A percentile compares a stretch with the other conserved stretches of the same genome.
Evolutionary conservation across 495 filamentous ascomycete genomes (phyloP).

Genomic region (Hamigera avellanea): DNA sequence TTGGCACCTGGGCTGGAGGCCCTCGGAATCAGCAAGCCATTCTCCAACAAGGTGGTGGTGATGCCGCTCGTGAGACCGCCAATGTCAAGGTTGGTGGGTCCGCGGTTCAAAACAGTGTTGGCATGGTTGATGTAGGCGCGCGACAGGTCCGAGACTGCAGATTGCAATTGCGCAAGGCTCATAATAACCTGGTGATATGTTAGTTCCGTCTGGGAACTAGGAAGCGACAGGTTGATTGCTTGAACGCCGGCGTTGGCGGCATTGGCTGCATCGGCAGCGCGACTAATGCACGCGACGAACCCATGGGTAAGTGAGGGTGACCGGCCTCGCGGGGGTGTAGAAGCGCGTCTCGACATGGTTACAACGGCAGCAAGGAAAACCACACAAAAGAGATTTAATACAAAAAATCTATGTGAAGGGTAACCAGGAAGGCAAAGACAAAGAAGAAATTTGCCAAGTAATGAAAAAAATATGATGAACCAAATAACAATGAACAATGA

Average conservation of each 20-base stretch:
- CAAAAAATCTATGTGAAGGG: slow-evolving; percentile 10
- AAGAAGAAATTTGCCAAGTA: neutral
- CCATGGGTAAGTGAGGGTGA: slow-evolving; percentile 2
- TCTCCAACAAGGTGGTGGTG: slow-evolving; percentile 32
- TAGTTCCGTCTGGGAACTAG: slow-evolving; percentile 5
- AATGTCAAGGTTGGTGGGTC: slow-evolving; percentile 38
- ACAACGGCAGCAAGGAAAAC: neutral
- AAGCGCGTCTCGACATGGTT: slow-evolving; percentile 13
- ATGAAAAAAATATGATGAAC: too few relatives aligned
- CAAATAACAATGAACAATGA: neutral
- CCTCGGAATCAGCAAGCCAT: slow-evolving; percentile 25
- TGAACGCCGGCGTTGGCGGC: slow-evolving; percentile 3
- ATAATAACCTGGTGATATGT: slow-evolving; percentile 50
- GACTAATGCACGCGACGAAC: slow-evolving; percentile 4
- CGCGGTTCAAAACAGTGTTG: slow-evolving; percentile 61
- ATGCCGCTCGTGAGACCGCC: slow-evolving; percentile 37
- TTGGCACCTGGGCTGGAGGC: slow-evolving; percentile 25
- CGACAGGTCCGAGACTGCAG: slow-evolving; percentile 59
- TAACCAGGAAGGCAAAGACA: slow-evolving; percentile 1
- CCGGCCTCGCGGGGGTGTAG: slow-evolving; percentile 8
- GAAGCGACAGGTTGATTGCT: neutral
- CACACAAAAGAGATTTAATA: neutral
- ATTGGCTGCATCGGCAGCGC: slow-evolving; percentile 3
- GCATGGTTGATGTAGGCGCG: slow-evolving; percentile 74
- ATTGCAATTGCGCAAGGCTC: slow-evolving; percentile 59